Base-by-base conservation (phyloP, 768 basidiomycete genomes). In the Rhodotorula toruloides region DNA sequence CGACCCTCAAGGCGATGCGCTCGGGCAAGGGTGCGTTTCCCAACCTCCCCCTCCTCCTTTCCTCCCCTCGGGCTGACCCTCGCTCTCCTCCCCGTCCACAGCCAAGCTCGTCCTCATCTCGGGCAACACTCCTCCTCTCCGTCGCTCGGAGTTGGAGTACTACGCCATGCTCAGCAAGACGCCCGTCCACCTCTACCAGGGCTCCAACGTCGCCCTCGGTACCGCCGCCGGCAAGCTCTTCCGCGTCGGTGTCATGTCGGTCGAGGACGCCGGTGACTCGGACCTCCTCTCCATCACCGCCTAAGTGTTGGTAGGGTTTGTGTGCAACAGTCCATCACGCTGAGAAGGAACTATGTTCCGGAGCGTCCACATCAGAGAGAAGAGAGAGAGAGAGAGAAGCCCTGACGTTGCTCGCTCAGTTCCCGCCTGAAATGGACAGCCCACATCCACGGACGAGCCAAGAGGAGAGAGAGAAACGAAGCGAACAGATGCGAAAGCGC, bases 131-230 rank as follows among this genome's bases (percentile, higher is more conserved):
- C 96, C 96, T 64, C 96, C 96, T 70, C 86, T 99, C 70, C 91
- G 96, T 80, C 96, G 96, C 80, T 97, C 94, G 67, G 96, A 99
- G 84, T 84, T 99, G 65, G 96, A 99, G 83, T 99, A 98, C 84
- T 99, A 98, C 78, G 96, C 74, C 56, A 75, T 75, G 74, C 84
- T 99, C 78, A 96, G 92, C 74, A 99, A 99, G 84, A 98, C 94
- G 63, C 86, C 89, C 63, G 94, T 98, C 63, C 96, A 98, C 82
- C 93, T 98, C 82, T 99, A 96, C 79, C 83, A 86, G 71, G 96
- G 96, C 71, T 92, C 92, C 71, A 99, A 99, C 78, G 91, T 98
- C 74, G 90, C 94, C 66, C 88, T 99, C 72, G 96, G 96, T 64
- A 99, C 96, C 56, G 96, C 96, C 79, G 93, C 96, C 65, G 96